Base-by-base conservation (phyloP, 768 basidiomycete genomes). In the Calvatia gigantea region DNA sequence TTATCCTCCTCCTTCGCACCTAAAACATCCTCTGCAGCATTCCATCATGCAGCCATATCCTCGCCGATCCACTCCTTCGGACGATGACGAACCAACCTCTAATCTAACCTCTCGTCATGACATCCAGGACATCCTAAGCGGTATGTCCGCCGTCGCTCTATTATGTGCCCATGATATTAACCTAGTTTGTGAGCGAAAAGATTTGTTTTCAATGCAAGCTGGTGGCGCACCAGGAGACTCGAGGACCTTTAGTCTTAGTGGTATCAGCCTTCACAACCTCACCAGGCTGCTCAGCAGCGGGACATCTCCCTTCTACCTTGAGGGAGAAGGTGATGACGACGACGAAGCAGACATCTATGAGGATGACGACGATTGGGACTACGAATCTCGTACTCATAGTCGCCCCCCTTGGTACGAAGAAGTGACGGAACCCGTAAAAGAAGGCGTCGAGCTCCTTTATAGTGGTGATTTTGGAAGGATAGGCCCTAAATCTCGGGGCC, bases 401-500 rank as follows among this genome's bases (percentile, higher is more conserved):
- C 48, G 37, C 15, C 54, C 48, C 1, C 35, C 54, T 11, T 73
- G 69, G 70, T 69, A 63, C 61, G 67, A 64, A 59, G 66, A 62
- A 58, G 74, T 79, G 21, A 81, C 69, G 17, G 79, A 86, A 56
- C 87, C 91, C 5, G 80, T 86, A 67, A 62, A 79, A 48, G 75
- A 71, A 29, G 93, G 93, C 2, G 62, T 84, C 14, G 74, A 80
- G 38, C 75, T 96, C 11, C 75, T 91, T 8, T 79, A 79, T 60
- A 78, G 84, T 61, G 93, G 93, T 43, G 89, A 94, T 51, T 96
- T 94, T 68, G 92, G 92, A 15, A 71, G 80, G 55, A 74, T 90
- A 31, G 72, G 74, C 32, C 69, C 74, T 52, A 85, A 56, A 85
- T 64, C 64, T 77, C 12, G 74, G 70, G 58, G 68, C 72, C 29